Percentiles rank a stretch among this genome's conserved stretches.
Conservation (phyloP, 352 stramenopile species). For the Blastocystis sp. region DNA sequence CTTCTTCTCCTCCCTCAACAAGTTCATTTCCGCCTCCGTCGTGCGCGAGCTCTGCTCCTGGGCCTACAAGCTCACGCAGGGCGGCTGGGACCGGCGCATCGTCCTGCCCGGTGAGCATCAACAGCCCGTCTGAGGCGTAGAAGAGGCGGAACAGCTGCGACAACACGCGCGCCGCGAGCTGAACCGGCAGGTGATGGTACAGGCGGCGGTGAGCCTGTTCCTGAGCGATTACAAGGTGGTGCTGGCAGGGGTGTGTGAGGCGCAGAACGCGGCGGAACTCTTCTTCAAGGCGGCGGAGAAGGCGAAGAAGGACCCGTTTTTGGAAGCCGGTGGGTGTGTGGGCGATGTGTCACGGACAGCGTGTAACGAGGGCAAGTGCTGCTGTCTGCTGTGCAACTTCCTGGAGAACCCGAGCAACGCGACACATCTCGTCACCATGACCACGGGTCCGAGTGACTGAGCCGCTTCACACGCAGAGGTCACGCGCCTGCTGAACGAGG, state of each 20-base stretch:
- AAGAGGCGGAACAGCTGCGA: background rate
- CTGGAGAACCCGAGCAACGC: conserved; percentile 12
- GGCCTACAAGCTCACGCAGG: background rate
- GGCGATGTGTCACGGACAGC: background rate
- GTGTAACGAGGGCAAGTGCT: conserved; percentile 53
- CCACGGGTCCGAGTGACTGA: background rate
- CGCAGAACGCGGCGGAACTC: background rate
- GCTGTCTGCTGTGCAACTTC: conserved; percentile 40
- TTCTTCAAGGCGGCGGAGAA: conserved; percentile 12
- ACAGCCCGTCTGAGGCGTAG: background rate
- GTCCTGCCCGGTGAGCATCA: background rate
- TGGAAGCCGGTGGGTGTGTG: background rate
- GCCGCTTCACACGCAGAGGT: background rate
- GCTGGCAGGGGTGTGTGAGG: background rate
- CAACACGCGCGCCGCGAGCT: background rate
- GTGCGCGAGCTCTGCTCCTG: background rate
- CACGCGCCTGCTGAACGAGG: conserved; percentile 42
- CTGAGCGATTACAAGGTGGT: conserved; percentile 23
- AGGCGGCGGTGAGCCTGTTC: background rate
- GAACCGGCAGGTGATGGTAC: background rate
- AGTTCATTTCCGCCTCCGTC: background rate
- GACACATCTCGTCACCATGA: conserved; percentile 20
- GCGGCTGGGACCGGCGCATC: background rate
- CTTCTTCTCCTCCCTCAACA: conserved; percentile 44
- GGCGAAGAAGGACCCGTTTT: conserved; percentile 32